These are phyloP conservation scores for Phaeoacremonium minimum DNA, from an alignment of 2,329 filamentous ascomycete genomes.

Conservation along the genomic window DNA sequence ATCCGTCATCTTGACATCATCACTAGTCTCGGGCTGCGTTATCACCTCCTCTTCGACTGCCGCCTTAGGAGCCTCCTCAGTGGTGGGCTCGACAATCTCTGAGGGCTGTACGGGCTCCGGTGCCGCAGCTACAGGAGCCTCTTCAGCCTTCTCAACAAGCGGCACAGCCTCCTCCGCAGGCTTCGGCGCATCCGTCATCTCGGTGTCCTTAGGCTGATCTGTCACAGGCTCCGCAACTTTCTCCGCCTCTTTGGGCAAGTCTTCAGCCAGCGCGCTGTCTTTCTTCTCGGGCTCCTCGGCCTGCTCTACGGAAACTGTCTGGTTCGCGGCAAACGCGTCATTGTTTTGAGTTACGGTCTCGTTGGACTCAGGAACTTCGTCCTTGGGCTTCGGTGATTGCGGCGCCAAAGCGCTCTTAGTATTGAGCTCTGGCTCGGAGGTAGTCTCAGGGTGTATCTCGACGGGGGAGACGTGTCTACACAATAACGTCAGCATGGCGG, in stretches of 20 bases:
- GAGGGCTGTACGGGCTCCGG: conserved; percentile 1
- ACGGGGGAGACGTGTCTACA: conserved; percentile 12
- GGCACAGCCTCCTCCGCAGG: conserved; percentile 10
- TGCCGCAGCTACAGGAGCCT: background rate
- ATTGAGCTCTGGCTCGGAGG: too few species aligned
- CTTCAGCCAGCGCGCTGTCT: too few species aligned
- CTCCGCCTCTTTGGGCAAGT: conserved; percentile 3
- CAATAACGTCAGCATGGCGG: too few species aligned
- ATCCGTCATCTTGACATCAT: background rate
- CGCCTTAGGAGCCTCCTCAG: background rate
- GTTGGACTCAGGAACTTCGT: too few species aligned
- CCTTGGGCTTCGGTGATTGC: too few species aligned
- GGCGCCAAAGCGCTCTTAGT: conserved; percentile 5
- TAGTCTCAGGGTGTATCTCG: conserved; percentile 6
- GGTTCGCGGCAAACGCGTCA: conserved; percentile 20
- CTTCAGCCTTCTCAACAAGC: conserved; percentile 5
- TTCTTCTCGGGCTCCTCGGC: too few species aligned
- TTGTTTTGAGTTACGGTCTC: too few species aligned
- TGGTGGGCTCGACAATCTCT: background rate
- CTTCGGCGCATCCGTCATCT: conserved; percentile 23
- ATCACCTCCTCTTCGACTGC: background rate
- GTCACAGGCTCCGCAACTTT: conserved; percentile 4
- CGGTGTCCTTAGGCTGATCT: conserved; percentile 13
- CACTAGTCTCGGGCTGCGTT: background rate
- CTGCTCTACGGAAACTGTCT: conserved; percentile 15